These are phyloP conservation scores for Brassica nigra DNA, from an alignment of 345 rosid species.

Conservation along the genomic window DNA sequence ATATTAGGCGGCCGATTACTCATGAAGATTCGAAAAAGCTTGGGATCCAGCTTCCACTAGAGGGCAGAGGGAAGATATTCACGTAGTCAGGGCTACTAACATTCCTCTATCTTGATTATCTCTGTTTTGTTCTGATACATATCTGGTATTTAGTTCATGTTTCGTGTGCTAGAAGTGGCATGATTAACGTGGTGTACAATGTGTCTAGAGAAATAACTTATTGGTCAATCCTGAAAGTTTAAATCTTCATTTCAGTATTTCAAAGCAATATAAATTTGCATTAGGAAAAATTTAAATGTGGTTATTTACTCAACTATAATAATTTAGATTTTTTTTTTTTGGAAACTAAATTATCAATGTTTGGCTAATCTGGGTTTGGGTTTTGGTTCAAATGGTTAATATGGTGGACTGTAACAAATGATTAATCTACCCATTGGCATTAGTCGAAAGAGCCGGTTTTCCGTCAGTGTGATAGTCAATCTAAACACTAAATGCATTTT, in stretches of 20 bases:
- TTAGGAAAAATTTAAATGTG: not conserved
- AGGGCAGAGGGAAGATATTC: too few relatives aligned
- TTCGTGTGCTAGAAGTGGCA: not conserved
- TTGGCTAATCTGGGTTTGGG: not conserved
- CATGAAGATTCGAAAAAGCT: too few relatives aligned
- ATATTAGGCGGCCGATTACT: too few relatives aligned
- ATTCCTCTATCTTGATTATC: not conserved
- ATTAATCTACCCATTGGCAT: too few relatives aligned
- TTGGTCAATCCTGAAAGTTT: not conserved
- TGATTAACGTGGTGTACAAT: not conserved
- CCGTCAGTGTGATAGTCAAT: not conserved
- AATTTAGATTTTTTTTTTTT: too few relatives aligned
- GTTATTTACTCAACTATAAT: not conserved
- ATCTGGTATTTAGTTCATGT: not conserved
- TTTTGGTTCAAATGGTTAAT: not conserved
- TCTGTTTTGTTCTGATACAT: not conserved
- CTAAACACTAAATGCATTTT: not conserved
- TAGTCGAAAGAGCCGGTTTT: too few relatives aligned
- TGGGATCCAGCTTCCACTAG: too few relatives aligned
- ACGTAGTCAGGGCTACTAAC: constrained; percentile 59
- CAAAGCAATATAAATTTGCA: too few relatives aligned
- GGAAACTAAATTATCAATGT: not conserved
- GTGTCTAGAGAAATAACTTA: not conserved
- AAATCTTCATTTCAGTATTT: too few relatives aligned
- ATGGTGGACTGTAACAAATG: too few relatives aligned